Base-by-base conservation (phyloP, 352 stramenopile species). In the Pythium periplocum region DNA sequence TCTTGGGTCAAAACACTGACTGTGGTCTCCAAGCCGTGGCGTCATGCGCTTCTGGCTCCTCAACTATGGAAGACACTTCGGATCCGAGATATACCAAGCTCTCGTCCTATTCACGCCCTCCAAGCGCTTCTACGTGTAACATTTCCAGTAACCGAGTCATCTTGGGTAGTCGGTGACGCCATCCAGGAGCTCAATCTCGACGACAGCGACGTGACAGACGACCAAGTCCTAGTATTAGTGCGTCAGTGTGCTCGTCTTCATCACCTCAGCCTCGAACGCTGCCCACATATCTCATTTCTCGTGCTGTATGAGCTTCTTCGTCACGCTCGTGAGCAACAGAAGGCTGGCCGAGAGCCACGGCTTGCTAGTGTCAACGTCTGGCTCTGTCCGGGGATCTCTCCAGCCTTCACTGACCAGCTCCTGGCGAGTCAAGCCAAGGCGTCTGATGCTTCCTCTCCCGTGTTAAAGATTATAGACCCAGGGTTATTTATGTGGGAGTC, bases 301-400 rank as follows among this genome's bases (percentile, higher is more conserved):
- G 12, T 64, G 55, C 40, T 76, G 47, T 74, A 74, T 45, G 53
- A 74, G 34, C 50, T 71, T 36, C 55, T 60, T 30, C 62, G 60
- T 2, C 4, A 68, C 11, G 47, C 36, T 11, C 57, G 57, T n/a
- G 57, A 64, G 40, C 57, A 46, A 10, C 10, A 43, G n/a, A 6
- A 2, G 26, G 43, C 26, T 43, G 44, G 56, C 8, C 3, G 17
- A 26, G 17, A 35, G 1, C 9, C 41, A 8, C 35, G 12, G 17
- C 30, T 66, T 31, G 12, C 53, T 6, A 26, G 17, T 0, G 32
- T 79, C 2, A 61, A 76, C 38, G 32, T 79, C 3, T 76, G 67
- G 58, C 55, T 76, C 5, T 76, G 67, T 40, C 62, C 43, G 10
- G 52, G 61, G 2, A 58, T 76, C 17, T 68, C 59, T 1, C 67